Conservation (phyloP, 202 grass and related monocot species). For the Sporobolus alterniflorus region DNA sequence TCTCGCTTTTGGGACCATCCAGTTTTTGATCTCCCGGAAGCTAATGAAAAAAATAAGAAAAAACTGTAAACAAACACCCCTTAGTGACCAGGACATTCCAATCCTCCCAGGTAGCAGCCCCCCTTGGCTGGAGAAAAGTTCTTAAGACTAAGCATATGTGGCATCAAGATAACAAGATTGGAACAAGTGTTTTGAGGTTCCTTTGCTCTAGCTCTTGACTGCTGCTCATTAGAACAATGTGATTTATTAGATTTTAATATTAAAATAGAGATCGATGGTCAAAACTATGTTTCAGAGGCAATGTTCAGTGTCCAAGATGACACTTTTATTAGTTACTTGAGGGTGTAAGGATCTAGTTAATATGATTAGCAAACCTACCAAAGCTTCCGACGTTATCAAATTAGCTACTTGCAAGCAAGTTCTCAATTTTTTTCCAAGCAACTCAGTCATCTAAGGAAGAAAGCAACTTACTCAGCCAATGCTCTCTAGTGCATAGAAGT, state of each 20-base stretch:
- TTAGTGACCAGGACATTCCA: too few species aligned
- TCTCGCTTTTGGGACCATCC: too few species aligned
- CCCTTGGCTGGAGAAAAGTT: too few species aligned
- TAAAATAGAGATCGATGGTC: background rate
- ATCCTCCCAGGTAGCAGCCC: too few species aligned
- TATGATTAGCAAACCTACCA: background rate
- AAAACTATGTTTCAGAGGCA: background rate
- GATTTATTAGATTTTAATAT: background rate
- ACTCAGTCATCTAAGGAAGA: background rate
- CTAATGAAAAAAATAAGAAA: too few species aligned
- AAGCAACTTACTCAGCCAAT: slow-evolving; percentile 55
- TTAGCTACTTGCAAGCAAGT: slow-evolving; percentile 8
- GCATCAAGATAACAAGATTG: too few species aligned
- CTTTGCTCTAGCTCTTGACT: too few species aligned
- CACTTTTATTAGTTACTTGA: background rate
- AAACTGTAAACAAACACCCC: too few species aligned
- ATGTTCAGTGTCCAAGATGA: background rate
- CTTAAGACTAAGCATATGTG: too few species aligned
- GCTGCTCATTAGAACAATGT: background rate
- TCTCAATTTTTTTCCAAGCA: slow-evolving; percentile 20
- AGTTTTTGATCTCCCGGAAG: too few species aligned
- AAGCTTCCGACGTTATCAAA: slow-evolving; percentile 16
- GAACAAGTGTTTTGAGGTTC: too few species aligned
- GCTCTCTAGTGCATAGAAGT: slow-evolving; percentile 48
- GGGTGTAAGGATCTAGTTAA: background rate